phyloP scores from a whole-genome alignment of 208 protist species.

The Herpetomonas tarakana region DNA sequence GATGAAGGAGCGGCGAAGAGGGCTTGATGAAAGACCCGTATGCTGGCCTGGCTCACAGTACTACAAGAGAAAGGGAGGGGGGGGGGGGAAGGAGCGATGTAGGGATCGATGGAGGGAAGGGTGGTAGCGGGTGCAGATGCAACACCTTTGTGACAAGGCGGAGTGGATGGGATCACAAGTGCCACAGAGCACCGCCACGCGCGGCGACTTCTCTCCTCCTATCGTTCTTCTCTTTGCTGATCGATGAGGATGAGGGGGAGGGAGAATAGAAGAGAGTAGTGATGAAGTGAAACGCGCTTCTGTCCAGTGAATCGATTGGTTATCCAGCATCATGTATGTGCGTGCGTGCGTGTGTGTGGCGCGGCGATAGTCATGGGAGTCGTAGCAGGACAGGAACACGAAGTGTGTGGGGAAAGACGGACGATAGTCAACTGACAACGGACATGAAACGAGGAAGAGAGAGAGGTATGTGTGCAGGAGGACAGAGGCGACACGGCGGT shows the following conservation, averaged over 20 bases:
- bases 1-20: background rate
- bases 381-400: too few relatives aligned
- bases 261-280: background rate
- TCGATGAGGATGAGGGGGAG: background rate
- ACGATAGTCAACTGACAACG: too few relatives aligned
- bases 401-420: too few relatives aligned
- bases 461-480: too few relatives aligned
- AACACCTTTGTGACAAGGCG: background rate
- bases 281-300: too few relatives aligned
- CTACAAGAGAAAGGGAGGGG: background rate
- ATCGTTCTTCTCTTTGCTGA: background rate
- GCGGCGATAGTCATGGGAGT: too few relatives aligned
- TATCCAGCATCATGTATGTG: too few relatives aligned
- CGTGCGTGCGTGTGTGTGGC: too few relatives aligned
- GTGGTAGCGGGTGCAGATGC: too few relatives aligned
- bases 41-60: background rate
- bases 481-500: too few relatives aligned
- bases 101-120: background rate
- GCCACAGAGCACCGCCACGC: background rate
- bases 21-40: background rate
- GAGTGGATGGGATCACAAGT: background rate
- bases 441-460: too few relatives aligned
- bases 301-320: too few relatives aligned
- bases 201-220: background rate
- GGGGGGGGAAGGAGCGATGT: background rate